Base-by-base conservation (phyloP, 192 early-diverging fungal species). In the Linderina pennispora region DNA sequence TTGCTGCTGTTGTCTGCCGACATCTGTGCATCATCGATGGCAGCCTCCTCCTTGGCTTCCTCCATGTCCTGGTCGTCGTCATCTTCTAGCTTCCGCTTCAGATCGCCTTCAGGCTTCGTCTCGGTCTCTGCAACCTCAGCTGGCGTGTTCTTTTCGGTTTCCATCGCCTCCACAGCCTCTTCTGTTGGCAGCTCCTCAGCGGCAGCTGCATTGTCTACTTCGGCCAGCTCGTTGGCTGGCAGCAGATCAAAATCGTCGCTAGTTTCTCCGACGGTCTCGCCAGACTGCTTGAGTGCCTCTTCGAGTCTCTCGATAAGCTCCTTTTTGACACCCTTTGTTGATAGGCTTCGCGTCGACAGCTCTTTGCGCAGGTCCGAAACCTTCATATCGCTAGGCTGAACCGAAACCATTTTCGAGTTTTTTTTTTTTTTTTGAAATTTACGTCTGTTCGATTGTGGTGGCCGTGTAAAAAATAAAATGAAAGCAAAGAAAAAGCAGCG, bases 281-380 rank as follows among this genome's bases (percentile, higher is more conserved):
- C 23, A 20, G 14, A 37, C 47, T 16, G n/a, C n/a, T 23, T 34
- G 23, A 82, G 40, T 3, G 77, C 79, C 43, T 80, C 76, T 41
- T 77, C 71, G 5, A 86, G 62, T 16, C 84, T 77, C 26, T 76
- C 51, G 7, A 84, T 59, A 15, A 86, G 43, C 7, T 82, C 84
- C 38, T 80, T 79, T 45, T 84, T 86, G 39, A 80, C 62, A 3
- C 84, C 84, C 18, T 66, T 77, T 0, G 73, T 84, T 9, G 82
- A 31, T 17, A 84, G 46, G 11, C 65, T 65, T 23, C 79, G 77
- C 22, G 62, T 56, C 5, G 66, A 45, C 5, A 86, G 65, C 49
- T 81, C 76, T 40, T 75, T 68, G 43, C 75, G 76, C 48, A 83
- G 70, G 34, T 83, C 81, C 15, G 72, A 57, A 19, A 83, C 81